A percentile compares a stretch with the other conserved stretches of the same genome.
Conservation (phyloP, 2,329 filamentous ascomycete genomes). For the Hyphodiscus sp. region DNA sequence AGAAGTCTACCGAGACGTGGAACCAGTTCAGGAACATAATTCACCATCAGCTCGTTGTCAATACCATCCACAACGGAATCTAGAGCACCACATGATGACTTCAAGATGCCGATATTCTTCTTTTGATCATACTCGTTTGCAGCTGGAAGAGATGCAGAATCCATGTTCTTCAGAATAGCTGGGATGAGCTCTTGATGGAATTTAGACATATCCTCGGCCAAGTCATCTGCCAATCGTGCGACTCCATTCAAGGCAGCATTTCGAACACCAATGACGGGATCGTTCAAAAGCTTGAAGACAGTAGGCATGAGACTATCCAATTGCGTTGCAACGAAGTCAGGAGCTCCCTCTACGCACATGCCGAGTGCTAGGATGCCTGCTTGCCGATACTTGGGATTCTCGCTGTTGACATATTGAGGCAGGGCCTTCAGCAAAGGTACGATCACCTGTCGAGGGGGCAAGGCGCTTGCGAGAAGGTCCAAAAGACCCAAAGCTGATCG, state of each 20-base stretch:
- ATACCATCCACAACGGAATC: constrained; percentile 86
- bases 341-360: constrained; percentile 92
- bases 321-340: constrained; percentile 95
- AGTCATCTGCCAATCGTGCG: constrained; percentile 85
- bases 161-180: constrained; percentile 80
- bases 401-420: constrained; percentile 69
- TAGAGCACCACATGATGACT: constrained; percentile 81
- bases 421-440: constrained; percentile 86
- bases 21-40: constrained; percentile 77
- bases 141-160: constrained; percentile 65
- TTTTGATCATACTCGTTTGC: constrained; percentile 59
- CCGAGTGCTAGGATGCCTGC: constrained; percentile 88
- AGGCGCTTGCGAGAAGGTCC: constrained; percentile 78
- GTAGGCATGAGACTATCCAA: constrained; percentile 78
- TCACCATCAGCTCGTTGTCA: constrained; percentile 71
- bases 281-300: constrained; percentile 75
- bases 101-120: constrained; percentile 78
- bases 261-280: constrained; percentile 76
- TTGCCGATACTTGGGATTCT: constrained; percentile 73
- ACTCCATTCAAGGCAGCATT: constrained; percentile 83
- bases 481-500: constrained; percentile 80
- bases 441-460: constrained; percentile 90
- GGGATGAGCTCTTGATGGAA: constrained; percentile 82
- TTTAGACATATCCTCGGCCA: constrained; percentile 81
- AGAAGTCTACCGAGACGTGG: constrained; percentile 80